Conservation (phyloP, 1,284 basidiomycete species). For the Ustilago tritici region DNA sequence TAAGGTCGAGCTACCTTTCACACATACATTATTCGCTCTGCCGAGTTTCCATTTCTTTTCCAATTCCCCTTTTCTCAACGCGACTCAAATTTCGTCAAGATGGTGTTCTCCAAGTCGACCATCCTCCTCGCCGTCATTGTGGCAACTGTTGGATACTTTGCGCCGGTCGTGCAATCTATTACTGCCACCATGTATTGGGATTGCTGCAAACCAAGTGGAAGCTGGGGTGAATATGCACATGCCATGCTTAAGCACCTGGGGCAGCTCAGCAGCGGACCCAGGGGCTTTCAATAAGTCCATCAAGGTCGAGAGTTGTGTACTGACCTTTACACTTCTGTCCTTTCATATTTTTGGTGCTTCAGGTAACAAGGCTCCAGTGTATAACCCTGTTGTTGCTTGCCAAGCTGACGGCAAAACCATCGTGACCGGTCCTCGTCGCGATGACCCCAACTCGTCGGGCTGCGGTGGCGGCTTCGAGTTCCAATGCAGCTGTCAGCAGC, state of each 20-base stretch:
- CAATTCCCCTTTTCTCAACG: not conserved
- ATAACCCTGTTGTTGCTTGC: conserved; percentile 29
- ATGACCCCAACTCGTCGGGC: conserved; percentile 30
- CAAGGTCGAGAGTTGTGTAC: too few relatives aligned
- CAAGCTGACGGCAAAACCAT: conserved; percentile 36
- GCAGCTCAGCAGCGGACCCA: too few relatives aligned
- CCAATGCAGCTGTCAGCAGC: conserved; percentile 49
- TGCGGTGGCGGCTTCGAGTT: conserved; percentile 42
- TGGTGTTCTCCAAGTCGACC: conserved; percentile 24
- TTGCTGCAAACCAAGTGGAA: conserved; percentile 27
- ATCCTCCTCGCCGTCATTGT: conserved; percentile 24
- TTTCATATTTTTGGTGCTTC: too few relatives aligned
- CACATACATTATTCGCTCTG: not conserved
- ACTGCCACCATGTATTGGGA: conserved; percentile 47
- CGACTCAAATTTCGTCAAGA: conserved; percentile 14
- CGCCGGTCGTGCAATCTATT: conserved; percentile 21
- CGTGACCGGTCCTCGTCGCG: conserved; percentile 29
- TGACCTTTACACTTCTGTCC: too few relatives aligned
- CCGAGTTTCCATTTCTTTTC: not conserved
- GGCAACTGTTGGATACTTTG: conserved; percentile 15
- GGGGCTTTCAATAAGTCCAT: too few relatives aligned
- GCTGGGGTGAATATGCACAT: not conserved
- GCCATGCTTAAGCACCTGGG: too few relatives aligned
- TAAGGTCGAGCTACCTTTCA: not conserved
- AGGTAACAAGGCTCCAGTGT: conserved; percentile 19